Evolutionary conservation across 208 protist genomes (phyloP).

Genomic region (Leishmania tropica): DNA sequence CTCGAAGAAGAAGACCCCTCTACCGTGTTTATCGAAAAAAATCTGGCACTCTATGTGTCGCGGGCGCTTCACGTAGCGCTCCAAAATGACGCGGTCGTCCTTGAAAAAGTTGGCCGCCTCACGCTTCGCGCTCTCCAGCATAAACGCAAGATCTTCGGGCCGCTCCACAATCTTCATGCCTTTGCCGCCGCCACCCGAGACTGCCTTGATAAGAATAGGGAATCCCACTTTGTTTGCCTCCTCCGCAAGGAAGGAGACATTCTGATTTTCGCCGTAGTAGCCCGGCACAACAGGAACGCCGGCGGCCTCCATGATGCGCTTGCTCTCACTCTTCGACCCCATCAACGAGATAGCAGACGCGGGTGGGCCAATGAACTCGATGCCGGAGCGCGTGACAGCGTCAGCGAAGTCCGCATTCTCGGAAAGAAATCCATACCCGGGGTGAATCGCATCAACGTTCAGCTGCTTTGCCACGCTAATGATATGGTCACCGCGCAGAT

Average conservation of each 20-base stretch:
- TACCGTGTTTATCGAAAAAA: constrained; percentile 90
- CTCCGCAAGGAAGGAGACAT: constrained; percentile 15
- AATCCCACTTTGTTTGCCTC: constrained; percentile 83
- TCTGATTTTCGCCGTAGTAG: constrained; percentile 49
- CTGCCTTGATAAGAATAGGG: constrained; percentile 98
- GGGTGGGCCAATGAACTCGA: constrained; percentile 96
- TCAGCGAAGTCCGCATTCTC: constrained; percentile 94
- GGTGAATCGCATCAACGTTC: constrained; percentile 94
- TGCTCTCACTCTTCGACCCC: constrained; percentile 93
- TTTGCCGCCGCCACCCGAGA: constrained; percentile 66
- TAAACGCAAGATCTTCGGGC: constrained; percentile 82
- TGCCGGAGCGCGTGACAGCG: constrained; percentile 52
- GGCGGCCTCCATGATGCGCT: constrained; percentile 87
- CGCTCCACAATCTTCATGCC: constrained; percentile 86
- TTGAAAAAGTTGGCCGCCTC: constrained; percentile 93
- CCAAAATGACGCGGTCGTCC: constrained; percentile 93
- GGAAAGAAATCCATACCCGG: constrained; percentile 98
- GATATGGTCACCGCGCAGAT: constrained; percentile 92
- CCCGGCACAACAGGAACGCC: constrained; percentile 34
- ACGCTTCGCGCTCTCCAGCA: constrained; percentile 90
- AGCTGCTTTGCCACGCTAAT: constrained; percentile 85
- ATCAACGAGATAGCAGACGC: constrained; percentile 91
- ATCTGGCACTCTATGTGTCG: constrained; percentile 95
- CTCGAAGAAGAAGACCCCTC: constrained; percentile 94
- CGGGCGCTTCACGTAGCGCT: constrained; percentile 91